Conservation (phyloP, 352 stramenopile genomes). For the Plasmopara viticola region DNA sequence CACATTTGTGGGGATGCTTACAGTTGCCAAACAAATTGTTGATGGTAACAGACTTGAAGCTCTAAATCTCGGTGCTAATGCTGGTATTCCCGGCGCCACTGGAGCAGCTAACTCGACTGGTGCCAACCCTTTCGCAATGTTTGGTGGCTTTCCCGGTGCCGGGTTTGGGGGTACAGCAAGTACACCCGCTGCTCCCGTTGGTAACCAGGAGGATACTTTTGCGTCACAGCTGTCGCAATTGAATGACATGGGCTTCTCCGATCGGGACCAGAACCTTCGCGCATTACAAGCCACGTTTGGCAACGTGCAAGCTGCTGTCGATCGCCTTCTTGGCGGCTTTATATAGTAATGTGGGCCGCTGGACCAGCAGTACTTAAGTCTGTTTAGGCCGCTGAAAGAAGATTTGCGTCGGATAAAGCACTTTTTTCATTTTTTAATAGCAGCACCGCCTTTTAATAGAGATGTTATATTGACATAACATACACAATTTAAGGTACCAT, state of each 20-base stretch:
- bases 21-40: background rate
- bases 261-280: slow-evolving; percentile 83
- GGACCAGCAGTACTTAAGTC: slow-evolving; percentile 1
- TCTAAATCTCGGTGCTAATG: slow-evolving; percentile 30
- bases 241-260: slow-evolving; percentile 87
- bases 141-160: slow-evolving; percentile 34
- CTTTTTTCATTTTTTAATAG: background rate
- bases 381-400: background rate
- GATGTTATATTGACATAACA: background rate
- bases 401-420: background rate
- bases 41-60: slow-evolving; percentile 36
- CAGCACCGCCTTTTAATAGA: slow-evolving; percentile 3
- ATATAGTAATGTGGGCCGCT: slow-evolving; percentile 29
- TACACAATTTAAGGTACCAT: slow-evolving; percentile 5
- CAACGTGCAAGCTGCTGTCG: slow-evolving; percentile 88
- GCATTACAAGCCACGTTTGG: slow-evolving; percentile 79
- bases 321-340: slow-evolving; percentile 76
- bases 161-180: slow-evolving; percentile 12
- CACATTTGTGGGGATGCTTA: background rate
- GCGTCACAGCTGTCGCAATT: slow-evolving; percentile 86
- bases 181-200: slow-evolving; percentile 25
- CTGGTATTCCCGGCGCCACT: slow-evolving; percentile 5
- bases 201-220: slow-evolving; percentile 82
- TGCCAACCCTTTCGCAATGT: slow-evolving; percentile 49
- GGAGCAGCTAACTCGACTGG: slow-evolving; percentile 14